Conservation (phyloP, 805 yeast species). For the Wickerhamiella hasegawae region DNA sequence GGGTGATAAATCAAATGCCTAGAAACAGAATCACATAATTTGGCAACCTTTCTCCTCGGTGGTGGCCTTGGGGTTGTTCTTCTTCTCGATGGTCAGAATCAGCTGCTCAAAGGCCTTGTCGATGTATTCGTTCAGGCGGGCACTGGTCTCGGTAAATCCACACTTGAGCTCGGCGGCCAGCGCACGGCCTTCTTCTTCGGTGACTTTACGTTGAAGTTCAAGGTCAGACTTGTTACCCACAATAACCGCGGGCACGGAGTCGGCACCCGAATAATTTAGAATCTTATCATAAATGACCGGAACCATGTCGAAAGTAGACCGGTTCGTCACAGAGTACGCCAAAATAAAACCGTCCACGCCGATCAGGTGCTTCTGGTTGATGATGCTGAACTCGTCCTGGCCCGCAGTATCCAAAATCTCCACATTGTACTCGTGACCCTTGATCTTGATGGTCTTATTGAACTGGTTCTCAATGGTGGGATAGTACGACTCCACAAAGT, state of each 20-base stretch:
- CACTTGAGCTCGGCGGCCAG: constrained; percentile 52
- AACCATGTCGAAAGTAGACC: constrained; percentile 62
- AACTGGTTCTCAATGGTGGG: constrained; percentile 86
- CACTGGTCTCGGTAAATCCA: constrained; percentile 72
- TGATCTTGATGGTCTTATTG: constrained; percentile 48
- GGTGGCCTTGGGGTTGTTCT: constrained; percentile 34
- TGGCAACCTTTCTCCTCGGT: constrained; percentile 35
- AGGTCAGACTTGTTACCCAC: constrained; percentile 69
- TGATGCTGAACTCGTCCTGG: constrained; percentile 72
- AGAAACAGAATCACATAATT: constrained; percentile 25
- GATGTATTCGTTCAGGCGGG: constrained; percentile 64
- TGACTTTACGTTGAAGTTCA: constrained; percentile 42
- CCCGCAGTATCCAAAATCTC: constrained; percentile 90
- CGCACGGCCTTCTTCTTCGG: constrained; percentile 38
- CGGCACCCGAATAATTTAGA: constrained; percentile 42
- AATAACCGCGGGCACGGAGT: constrained; percentile 59
- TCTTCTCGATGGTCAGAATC: constrained; percentile 43
- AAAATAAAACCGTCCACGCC: constrained; percentile 75
- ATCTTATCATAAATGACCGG: constrained; percentile 71
- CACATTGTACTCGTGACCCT: constrained; percentile 60
- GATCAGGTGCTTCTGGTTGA: constrained; percentile 61
- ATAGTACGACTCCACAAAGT: constrained; percentile 75
- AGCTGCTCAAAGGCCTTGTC: constrained; percentile 42
- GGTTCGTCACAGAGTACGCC: constrained; percentile 66
- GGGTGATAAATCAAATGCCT: not conserved